Conservation (phyloP, 805 yeast species). For the Wickerhamomyces hampshirensis region DNA sequence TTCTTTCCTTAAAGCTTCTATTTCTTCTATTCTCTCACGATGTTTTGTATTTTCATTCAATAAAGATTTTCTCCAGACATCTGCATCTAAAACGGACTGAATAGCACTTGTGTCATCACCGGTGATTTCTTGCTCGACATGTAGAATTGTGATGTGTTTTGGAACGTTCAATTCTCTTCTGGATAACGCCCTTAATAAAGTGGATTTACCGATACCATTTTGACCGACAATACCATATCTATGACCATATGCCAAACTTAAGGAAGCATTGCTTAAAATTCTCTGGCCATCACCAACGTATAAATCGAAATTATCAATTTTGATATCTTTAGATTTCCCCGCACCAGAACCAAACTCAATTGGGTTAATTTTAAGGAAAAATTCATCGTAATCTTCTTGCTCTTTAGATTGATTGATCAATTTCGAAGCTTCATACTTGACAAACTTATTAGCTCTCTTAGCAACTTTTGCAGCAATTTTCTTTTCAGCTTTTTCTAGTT, state of each 20-base stretch:
- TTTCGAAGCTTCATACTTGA: conserved; percentile 91
- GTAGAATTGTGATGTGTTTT: conserved; percentile 89
- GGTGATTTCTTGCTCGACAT: conserved; percentile 94
- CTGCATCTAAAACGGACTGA: conserved; percentile 97
- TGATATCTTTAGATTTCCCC: conserved; percentile 97
- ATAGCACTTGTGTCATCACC: conserved; percentile 92
- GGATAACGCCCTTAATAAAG: conserved; percentile 83
- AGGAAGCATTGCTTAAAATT: conserved; percentile 81
- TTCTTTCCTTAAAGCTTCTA: conserved; percentile 62
- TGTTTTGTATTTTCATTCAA: conserved; percentile 71
- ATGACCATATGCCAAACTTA: conserved; percentile 86
- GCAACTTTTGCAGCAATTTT: conserved; percentile 97
- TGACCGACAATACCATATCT: conserved; percentile 98
- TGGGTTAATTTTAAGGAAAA: conserved; percentile 93
- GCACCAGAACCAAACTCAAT: conserved; percentile 82
- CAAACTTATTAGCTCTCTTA: conserved; percentile 75
- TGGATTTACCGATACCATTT: conserved; percentile 99
- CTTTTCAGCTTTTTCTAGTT: conserved; percentile 94
- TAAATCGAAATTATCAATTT: conserved; percentile 86
- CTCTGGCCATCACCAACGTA: conserved; percentile 96
- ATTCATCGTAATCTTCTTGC: conserved; percentile 83
- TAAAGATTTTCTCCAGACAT: conserved; percentile 95
- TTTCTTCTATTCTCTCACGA: conserved; percentile 68
- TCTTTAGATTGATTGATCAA: conserved; percentile 56
- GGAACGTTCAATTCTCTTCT: conserved; percentile 93